A percentile compares a stretch with the other conserved stretches of the same genome.
Conservation (phyloP, 345 rosid genomes). For the Populus ilicifolia region DNA sequence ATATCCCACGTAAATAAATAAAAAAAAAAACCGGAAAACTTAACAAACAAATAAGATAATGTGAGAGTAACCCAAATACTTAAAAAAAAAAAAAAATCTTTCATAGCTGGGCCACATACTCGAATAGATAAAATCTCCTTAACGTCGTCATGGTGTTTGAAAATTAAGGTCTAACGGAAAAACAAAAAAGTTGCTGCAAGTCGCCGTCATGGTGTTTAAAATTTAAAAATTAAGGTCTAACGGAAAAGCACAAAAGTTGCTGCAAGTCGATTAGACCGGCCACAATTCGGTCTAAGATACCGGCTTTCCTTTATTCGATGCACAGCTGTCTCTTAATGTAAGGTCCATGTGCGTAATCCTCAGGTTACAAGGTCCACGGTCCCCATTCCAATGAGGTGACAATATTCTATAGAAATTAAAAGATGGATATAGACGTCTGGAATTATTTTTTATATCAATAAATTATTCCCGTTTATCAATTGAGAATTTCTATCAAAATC, state of each 20-base stretch:
- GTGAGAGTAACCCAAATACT: no score
- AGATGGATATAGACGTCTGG: no score
- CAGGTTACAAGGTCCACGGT: not conserved
- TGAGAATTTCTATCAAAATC: no score
- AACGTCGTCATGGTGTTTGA: not conserved
- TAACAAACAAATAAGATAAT: no score
- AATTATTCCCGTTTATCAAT: no score
- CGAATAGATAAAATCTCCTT: not conserved
- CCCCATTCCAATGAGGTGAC: not conserved
- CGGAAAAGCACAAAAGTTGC: not conserved
- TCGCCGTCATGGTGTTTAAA: no score
- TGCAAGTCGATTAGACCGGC: not conserved
- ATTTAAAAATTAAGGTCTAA: not conserved
- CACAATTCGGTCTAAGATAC: slow-evolving; percentile 2
- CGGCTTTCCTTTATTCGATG: slow-evolving; percentile 10
- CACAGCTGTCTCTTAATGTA: not conserved
- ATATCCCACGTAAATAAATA: no score
- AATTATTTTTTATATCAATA: no score
- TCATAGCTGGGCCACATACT: no score
- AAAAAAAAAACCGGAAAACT: no score
- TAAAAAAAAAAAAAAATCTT: no score
- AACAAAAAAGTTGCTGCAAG: not conserved
- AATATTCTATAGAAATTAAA: not conserved
- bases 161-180: not conserved
- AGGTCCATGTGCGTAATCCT: not conserved